These are phyloP conservation scores for Lentinula lateritia DNA, from an alignment of 768 basidiomycete species.

Conservation along the genomic window DNA sequence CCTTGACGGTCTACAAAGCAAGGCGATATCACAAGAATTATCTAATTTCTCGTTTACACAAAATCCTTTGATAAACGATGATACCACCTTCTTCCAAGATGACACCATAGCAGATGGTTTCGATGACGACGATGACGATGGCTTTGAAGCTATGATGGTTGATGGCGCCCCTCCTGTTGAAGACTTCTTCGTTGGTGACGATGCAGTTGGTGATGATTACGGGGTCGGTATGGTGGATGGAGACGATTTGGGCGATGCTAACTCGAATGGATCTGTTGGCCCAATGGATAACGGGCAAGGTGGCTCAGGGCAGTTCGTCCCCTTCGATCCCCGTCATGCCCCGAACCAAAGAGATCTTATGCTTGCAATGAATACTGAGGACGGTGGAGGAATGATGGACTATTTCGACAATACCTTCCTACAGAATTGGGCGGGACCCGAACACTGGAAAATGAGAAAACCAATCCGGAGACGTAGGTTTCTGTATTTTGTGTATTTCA, in stretches of 20 bases:
- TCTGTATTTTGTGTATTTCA: background rate
- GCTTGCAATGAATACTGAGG: constrained; percentile 75
- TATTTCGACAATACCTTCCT: constrained; percentile 85
- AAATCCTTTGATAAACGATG: constrained; percentile 56
- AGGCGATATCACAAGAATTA: constrained; percentile 78
- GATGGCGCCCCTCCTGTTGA: constrained; percentile 40
- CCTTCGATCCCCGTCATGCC: constrained; percentile 81
- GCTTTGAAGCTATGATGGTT: constrained; percentile 28
- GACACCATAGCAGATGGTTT: constrained; percentile 34
- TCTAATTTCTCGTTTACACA: constrained; percentile 79
- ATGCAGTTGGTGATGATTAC: constrained; percentile 46
- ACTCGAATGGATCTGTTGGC: constrained; percentile 40
- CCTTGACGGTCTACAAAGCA: constrained; percentile 53
- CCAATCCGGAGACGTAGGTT: constrained; percentile 70
- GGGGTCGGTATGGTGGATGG: constrained; percentile 34
- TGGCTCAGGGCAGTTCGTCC: constrained; percentile 49
- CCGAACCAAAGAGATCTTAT: constrained; percentile 77
- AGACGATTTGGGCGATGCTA: constrained; percentile 37
- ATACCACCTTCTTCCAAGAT: constrained; percentile 55
- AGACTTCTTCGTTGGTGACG: constrained; percentile 66
- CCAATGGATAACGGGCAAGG: constrained; percentile 32
- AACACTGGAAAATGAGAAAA: constrained; percentile 94
- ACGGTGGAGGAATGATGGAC: constrained; percentile 59
- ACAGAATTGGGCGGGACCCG: constrained; percentile 98
- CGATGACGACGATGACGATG: constrained; percentile 41